These are phyloP conservation scores for Solanum chaucha DNA, from an alignment of 257 asterid species.

Conservation along the genomic window DNA sequence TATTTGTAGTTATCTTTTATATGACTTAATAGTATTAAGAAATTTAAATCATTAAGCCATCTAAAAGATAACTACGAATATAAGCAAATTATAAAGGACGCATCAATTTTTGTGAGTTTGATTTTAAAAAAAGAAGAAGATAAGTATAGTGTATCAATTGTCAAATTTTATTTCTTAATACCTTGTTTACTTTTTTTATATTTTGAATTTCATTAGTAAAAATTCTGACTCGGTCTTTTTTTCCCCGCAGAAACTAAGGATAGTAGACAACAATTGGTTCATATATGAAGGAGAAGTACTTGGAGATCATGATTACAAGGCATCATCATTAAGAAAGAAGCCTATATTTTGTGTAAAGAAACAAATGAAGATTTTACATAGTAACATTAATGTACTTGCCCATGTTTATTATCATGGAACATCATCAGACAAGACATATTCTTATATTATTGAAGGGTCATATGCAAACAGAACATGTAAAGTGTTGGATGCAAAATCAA, in stretches of 20 bases:
- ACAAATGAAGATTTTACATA: constrained; percentile 14
- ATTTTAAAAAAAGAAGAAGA: rapidly evolving
- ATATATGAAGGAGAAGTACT: constrained; percentile 56
- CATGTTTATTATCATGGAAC: constrained; percentile 26
- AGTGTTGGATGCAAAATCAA: constrained; percentile 40
- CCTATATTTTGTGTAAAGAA: constrained; percentile 44
- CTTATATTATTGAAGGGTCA: constrained; percentile 54
- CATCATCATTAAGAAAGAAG: constrained; percentile 9
- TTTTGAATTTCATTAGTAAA: neutral
- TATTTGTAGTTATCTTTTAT: neutral
- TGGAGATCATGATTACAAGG: constrained; percentile 5
- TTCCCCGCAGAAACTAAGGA: constrained; percentile 32
- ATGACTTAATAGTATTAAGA: neutral
- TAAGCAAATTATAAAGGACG: neutral
- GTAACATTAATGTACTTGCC: constrained; percentile 34
- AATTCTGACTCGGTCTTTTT: neutral
- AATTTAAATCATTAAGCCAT: neutral
- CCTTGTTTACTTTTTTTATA: neutral
- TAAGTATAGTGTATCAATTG: neutral
- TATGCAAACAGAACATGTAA: constrained; percentile 48
- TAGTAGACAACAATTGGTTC: constrained; percentile 46
- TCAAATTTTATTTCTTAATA: neutral
- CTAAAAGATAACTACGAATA: neutral
- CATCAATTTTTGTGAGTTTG: neutral
- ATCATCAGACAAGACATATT: constrained; percentile 16